Base-by-base conservation (phyloP, 805 yeast genomes). In the Wickerhamiella galacta region DNA sequence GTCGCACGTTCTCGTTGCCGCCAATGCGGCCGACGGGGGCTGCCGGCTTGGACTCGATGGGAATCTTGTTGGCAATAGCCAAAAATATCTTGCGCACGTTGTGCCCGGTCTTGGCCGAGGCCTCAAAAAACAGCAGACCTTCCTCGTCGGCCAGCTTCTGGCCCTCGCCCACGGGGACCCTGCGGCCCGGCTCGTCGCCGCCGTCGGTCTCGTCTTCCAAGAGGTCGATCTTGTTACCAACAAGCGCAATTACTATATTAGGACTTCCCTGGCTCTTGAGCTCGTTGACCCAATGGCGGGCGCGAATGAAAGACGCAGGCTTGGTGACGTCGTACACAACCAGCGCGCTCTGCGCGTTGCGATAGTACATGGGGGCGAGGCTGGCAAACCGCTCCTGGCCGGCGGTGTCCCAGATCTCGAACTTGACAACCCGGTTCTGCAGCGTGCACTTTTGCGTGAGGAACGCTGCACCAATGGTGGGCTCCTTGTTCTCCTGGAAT, bases 381-480 rank as follows among this genome's bases (percentile, higher is more conserved):
- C 87, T 75, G 11, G 95, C 95, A 62, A 87, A 87, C 42, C 98
- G 61, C 55, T 87, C 98, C 61, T 87, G 96, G 15, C 98, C 98
- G 2, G 96, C 96, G 10, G 96, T 85, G 53, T 85, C 96, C 68
- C 68, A 55, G 33, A 55, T 55, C 41, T 55, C 60, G 38, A 44
- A 58, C 56, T 90, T 87, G 50, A 87, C 80, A 6, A 90, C 79
- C 48, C 76, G 69, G 39, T 75, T 77, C 31, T 90, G 79, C 49
- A 90, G 75, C 16, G 80, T 72, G 51, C 94, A 85, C 49, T 92
- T 72, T 53, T 87, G 96, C 24, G 98, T 87, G 36, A 87, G 61
- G 51, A 87, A 87, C 3, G 96, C 96, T 4, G 98, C 98, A 11
- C 98, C 98, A 45, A 87, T 87, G 2, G 98, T 87, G 16, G 95